Percentiles rank a stretch among this genome's conserved stretches.
Evolutionary conservation across 2,329 filamentous ascomycete species (phyloP).

Genomic region (Ophiostoma populinum): DNA sequence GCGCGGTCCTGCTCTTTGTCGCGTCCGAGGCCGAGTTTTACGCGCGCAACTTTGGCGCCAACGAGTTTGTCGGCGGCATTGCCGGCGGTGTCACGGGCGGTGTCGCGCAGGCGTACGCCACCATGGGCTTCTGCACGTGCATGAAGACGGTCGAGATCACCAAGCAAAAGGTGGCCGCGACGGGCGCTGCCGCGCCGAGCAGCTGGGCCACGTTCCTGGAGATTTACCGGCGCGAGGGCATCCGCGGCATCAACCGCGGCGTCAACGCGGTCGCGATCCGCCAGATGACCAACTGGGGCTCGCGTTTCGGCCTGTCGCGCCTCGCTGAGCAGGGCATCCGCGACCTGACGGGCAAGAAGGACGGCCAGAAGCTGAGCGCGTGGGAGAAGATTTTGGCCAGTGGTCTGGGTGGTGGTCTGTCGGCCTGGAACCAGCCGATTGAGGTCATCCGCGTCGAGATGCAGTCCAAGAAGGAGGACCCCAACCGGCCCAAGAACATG

Average conservation of each 20-base stretch:
- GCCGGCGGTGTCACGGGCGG: slow-evolving; percentile 81
- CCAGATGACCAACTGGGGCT: slow-evolving; percentile 99
- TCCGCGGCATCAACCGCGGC: slow-evolving; percentile 92
- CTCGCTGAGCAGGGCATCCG: slow-evolving; percentile 84
- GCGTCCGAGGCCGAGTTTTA: slow-evolving; percentile 96
- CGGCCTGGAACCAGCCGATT: slow-evolving; percentile 98
- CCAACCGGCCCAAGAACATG: slow-evolving; percentile 98
- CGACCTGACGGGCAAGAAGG: slow-evolving; percentile 56
- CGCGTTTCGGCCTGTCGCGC: slow-evolving; percentile 82
- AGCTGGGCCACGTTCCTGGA: slow-evolving; percentile 93
- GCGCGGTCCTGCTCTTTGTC: slow-evolving; percentile 96
- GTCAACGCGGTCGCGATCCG: slow-evolving; percentile 97
- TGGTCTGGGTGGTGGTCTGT: slow-evolving; percentile 78
- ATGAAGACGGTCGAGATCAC: slow-evolving; percentile 99
- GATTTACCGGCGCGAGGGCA: slow-evolving; percentile 89
- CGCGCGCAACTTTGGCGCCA: slow-evolving; percentile 65
- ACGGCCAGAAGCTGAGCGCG: slow-evolving; percentile 59
- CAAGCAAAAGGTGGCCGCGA: slow-evolving; percentile 80
- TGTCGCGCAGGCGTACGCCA: slow-evolving; percentile 95
- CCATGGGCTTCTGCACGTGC: slow-evolving; percentile 99
- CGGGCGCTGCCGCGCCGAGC: slow-evolving; percentile 69
- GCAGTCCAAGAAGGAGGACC: slow-evolving; percentile 97
- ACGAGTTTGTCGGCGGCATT: slow-evolving; percentile 79
- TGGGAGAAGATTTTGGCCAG: slow-evolving; percentile 81
- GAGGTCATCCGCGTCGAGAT: slow-evolving; percentile 99